Evolutionary conservation across 805 yeast species (phyloP), one percentile per base, ranked within the genome.

Genomic region (Myxozyma lipomycoides): DNA sequence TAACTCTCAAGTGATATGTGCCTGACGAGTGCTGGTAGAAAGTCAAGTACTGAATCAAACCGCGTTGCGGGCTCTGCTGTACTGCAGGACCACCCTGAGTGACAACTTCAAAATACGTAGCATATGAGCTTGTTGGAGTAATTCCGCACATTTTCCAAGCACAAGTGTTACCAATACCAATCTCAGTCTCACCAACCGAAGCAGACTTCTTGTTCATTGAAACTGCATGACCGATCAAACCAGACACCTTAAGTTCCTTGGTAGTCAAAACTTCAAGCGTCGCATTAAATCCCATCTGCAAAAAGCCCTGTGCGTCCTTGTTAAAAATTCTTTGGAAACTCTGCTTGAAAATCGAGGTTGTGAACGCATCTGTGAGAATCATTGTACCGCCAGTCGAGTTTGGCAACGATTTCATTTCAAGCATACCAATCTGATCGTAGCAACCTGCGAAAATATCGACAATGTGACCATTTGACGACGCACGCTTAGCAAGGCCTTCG

Each of bases 11-110:
- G 64, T 97, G 79, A 65, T 79, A 84, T 10, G 91, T 78, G 51
- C 98, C 98, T 25, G 90, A 83, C n/a, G 96, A 78, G 71, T 93
- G 98, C 73, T 93, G 95, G 71, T 93, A 93, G 62, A 83, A 84
- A 21, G 97, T 93, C 59, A 88, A 78, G 71, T 84, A 91, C 71
- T 93, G 99, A 47, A 86, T 79, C 62, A 69, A 62, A 45, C 69
- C 67, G 28, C 61, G 62, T 45, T 58, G 67, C 4, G 61, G 57
- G 10, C 55, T 52, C 35, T 52, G 59, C 40, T 56, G 57, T 30
- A 48, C 59, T 48, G 63, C 57, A 17, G 52, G 60, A 35, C 43
- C 36, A 18, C 56, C 56, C 40, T 55, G 59, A 15, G 59, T 55
- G 18, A 55, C 59, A 19, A 90, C 83, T 65, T 93, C 98, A 64